Evolutionary conservation across 2,329 filamentous ascomycete species (phyloP), one percentile per base, ranked within the genome.

Genomic region (Xylariales sp.): DNA sequence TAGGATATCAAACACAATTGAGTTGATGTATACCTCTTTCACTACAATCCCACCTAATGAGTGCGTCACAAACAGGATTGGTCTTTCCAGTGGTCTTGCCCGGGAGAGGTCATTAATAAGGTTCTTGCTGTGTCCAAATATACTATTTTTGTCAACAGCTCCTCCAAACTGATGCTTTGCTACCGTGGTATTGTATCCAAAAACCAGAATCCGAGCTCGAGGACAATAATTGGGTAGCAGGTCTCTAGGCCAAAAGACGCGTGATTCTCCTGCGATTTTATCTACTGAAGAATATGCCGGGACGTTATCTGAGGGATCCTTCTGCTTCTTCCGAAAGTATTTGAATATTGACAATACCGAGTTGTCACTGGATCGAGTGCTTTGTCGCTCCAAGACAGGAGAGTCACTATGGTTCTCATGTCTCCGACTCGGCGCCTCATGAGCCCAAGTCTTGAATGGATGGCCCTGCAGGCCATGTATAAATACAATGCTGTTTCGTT

Each of bases 401-500:
- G 8, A n/a, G 23, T n/a, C 8, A 25, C 8, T n/a, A 25, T 25
- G 8, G 23, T 25, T n/a, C 24, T 13, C 6, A 8, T n/a, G 23
- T n/a, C n/a, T n/a, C n/a, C n/a, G n/a, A n/a, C n/a, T n/a, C 23
- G n/a, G 11, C 23, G 11, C 18, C 5, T 6, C 11, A 3, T 15
- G 18, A 17, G 29, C 37, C 37, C 37, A 39, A 1, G 37, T 39
- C 7, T 20, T 31, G 14, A 18, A 39, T 4, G 29, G 37, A 4
- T 39, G 37, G 7, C 37, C 37, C 10, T 39, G 37, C 14, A 39
- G 8, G 4, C 37, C 37, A 20, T 39, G 37, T 13, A 39, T 18
- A 5, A 33, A 21, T 6, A 39, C 19, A 8, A 39, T 39, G 29
- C 37, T 39, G 17, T 5, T n/a, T n/a, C n/a, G n/a, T n/a, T n/a